Conservation (phyloP, 441 rosid genomes). For the Theobroma grandiflorum region DNA sequence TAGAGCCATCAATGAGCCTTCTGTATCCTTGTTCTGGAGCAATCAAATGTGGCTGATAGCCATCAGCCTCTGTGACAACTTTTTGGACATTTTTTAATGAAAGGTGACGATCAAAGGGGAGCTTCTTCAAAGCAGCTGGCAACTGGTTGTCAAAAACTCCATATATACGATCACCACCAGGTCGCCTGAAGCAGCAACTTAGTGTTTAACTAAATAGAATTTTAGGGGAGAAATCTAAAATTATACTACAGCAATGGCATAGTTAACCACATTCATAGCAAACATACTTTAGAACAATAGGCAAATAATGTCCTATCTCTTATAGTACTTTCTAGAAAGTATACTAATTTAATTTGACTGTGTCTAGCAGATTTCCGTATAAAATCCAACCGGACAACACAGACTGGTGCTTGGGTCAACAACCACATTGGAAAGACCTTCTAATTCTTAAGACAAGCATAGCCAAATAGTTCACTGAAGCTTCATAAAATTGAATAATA, state of each 20-base stretch:
- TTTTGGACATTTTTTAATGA: slow-evolving; percentile 92
- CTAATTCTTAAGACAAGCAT: not conserved
- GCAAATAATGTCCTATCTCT: not conserved
- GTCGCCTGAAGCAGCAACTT: slow-evolving; percentile 69
- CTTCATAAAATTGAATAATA: not conserved
- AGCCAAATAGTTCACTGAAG: not conserved
- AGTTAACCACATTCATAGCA: slow-evolving; percentile 8
- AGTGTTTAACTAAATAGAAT: slow-evolving; percentile 1
- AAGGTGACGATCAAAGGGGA: slow-evolving; percentile 94
- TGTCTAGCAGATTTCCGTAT: not conserved
- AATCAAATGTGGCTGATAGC: slow-evolving; percentile 99
- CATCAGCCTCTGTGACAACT: slow-evolving; percentile 98
- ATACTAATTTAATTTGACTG: not conserved
- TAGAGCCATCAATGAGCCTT: slow-evolving; percentile 97
- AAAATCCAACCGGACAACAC: not conserved
- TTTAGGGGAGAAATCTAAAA: slow-evolving; percentile 16
- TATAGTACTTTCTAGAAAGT: not conserved
- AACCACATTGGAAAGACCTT: slow-evolving; percentile 1
- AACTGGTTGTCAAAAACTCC: slow-evolving; percentile 97
- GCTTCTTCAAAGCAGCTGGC: slow-evolving; percentile 97
- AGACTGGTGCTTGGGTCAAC: not conserved
- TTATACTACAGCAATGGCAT: not conserved
- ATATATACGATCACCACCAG: slow-evolving; percentile 96
- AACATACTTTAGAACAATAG: not conserved
- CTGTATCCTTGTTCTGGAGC: slow-evolving; percentile 99